These are phyloP conservation scores for Malus sylvestris DNA, from an alignment of 306 rosid species.

Conservation along the genomic window DNA sequence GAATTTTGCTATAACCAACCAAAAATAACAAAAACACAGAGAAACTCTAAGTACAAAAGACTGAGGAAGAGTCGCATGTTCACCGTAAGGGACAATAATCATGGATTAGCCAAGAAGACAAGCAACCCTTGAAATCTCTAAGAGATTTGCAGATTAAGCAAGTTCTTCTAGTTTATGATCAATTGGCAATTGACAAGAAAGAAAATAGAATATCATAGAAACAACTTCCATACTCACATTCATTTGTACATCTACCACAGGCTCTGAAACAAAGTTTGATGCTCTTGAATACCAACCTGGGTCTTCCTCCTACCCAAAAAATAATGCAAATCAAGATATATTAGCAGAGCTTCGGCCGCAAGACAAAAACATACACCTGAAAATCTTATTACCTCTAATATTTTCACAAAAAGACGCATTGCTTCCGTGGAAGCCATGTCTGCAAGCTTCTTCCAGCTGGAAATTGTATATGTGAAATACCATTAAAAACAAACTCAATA, in stretches of 20 bases:
- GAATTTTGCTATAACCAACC: constrained; percentile 48
- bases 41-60: not conserved
- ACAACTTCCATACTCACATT: constrained; percentile 52
- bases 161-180: not conserved
- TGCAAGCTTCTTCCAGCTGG: constrained; percentile 98
- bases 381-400: constrained; percentile 66
- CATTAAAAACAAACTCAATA: constrained; percentile 11
- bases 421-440: constrained; percentile 82
- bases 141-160: not conserved
- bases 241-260: constrained; percentile 73
- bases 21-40: constrained; percentile 11
- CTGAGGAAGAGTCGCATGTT: not conserved
- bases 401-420: constrained; percentile 96
- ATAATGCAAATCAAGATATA: constrained; percentile 3
- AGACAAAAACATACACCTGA: constrained; percentile 4
- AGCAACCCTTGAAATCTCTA: not conserved
- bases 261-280: constrained; percentile 66
- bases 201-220: not conserved
- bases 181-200: not conserved
- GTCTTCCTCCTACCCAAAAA: constrained; percentile 72
- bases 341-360: constrained; percentile 17
- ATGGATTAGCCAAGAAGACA: not conserved
- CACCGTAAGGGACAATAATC: not conserved
- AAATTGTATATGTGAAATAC: constrained; percentile 18
- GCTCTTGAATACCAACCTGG: constrained; percentile 98